Percentiles rank a stretch among this genome's conserved stretches.
phyloP scores from a whole-genome alignment of 306 rosid genomes.

The Prunus mira region DNA sequence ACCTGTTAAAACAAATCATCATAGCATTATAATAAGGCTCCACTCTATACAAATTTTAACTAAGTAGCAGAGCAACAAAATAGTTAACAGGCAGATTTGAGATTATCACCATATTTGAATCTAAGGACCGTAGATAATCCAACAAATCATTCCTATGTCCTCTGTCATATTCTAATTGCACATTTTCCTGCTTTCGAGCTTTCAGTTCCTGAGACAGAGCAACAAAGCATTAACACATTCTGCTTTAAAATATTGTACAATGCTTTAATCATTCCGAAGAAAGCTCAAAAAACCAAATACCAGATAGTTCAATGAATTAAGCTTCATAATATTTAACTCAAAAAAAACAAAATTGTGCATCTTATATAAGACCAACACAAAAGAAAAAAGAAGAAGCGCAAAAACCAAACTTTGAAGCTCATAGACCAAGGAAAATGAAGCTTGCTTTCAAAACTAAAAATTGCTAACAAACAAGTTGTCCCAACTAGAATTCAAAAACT shows the following conservation, averaged over 20 bases:
- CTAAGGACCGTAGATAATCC: constrained; percentile 82
- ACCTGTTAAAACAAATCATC: constrained; percentile 52
- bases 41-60: constrained; percentile 6
- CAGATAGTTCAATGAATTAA: not conserved
- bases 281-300: not conserved
- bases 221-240: not conserved
- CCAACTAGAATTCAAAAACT: not conserved
- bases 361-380: not conserved
- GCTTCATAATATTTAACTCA: not conserved
- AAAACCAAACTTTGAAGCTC: not conserved
- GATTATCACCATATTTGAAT: constrained; percentile 75
- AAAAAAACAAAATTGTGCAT: not conserved
- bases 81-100: not conserved
- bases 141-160: constrained; percentile 70
- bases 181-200: constrained; percentile 58
- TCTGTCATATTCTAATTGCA: constrained; percentile 55
- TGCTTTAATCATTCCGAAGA: not conserved
- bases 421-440: not conserved
- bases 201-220: constrained; percentile 65
- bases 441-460: constrained; percentile 1
- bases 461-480: not conserved
- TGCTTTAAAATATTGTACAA: not conserved
- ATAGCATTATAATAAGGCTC: not conserved
- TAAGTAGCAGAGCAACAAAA: not conserved
- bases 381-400: not conserved